These are phyloP conservation scores for Macrocybe gigantea DNA, from an alignment of 768 basidiomycete species.

Conservation along the genomic window DNA sequence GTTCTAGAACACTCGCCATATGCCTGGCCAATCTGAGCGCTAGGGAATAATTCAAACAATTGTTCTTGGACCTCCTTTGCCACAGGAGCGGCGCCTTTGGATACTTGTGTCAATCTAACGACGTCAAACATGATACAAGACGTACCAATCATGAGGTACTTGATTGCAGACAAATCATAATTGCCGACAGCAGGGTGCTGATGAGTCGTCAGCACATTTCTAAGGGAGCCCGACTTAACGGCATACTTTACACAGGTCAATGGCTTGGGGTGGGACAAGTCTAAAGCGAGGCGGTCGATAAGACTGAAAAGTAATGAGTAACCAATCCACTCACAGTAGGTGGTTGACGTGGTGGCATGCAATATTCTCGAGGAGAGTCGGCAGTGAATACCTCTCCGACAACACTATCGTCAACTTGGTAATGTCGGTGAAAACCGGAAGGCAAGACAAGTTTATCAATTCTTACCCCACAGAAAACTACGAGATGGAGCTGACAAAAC, in stretches of 20 bases:
- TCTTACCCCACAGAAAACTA: slow-evolving; percentile 46
- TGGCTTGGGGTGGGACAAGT: slow-evolving; percentile 44
- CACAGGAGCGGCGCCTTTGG: slow-evolving; percentile 53
- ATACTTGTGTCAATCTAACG: slow-evolving; percentile 2
- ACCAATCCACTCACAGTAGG: slow-evolving; percentile 18
- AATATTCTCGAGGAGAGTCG: slow-evolving; percentile 40
- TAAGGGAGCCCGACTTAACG: background rate
- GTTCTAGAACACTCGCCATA: slow-evolving; percentile 36
- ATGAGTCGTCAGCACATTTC: slow-evolving; percentile 1
- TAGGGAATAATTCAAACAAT: slow-evolving; percentile 40
- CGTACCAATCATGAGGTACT: slow-evolving; percentile 34
- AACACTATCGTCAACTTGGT: slow-evolving; percentile 47
- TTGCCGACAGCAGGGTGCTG: slow-evolving; percentile 40
- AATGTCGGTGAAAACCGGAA: too few relatives aligned
- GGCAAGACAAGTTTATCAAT: too few relatives aligned
- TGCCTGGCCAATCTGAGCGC: slow-evolving; percentile 50
- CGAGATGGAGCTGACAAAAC: slow-evolving; percentile 42
- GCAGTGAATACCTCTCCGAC: slow-evolving; percentile 36
- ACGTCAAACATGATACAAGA: slow-evolving; percentile 12
- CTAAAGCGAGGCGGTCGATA: slow-evolving; percentile 10
- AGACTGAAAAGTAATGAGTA: background rate
- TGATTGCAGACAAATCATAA: slow-evolving; percentile 34
- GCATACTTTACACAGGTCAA: slow-evolving; percentile 44
- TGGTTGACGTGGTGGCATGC: slow-evolving; percentile 40
- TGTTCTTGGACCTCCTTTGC: slow-evolving; percentile 43